Percentiles rank a stretch among this genome's conserved stretches.
Conservation (phyloP, 495 filamentous ascomycete species). For the Penicillium bialowiezense region DNA sequence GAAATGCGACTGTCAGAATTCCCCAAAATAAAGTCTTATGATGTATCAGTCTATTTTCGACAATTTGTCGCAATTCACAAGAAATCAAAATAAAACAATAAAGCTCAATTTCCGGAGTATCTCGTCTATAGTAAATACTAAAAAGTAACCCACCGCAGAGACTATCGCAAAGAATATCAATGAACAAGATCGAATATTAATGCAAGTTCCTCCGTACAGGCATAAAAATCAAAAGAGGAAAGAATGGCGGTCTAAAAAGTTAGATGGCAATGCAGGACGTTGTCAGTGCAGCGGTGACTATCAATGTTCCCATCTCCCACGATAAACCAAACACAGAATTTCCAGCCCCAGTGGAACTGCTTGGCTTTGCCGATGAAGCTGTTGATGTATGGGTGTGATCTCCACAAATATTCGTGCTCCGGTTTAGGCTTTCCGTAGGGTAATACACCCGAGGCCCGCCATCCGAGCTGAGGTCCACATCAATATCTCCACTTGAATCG, state of each 20-base stretch:
- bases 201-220: no score
- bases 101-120: background rate
- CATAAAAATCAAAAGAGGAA: no score
- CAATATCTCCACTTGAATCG: slow-evolving; percentile 13
- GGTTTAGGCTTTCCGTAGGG: slow-evolving; percentile 15
- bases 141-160: background rate
- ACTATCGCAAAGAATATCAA: background rate
- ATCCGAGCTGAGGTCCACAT: slow-evolving; percentile 17
- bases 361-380: slow-evolving; percentile 8
- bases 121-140: slow-evolving; percentile 11
- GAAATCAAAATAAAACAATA: slow-evolving; percentile 1
- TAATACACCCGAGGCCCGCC: slow-evolving; percentile 19
- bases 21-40: background rate
- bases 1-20: background rate
- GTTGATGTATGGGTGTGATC: slow-evolving; percentile 8
- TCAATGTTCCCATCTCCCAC: slow-evolving; percentile 1
- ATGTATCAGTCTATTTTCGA: background rate
- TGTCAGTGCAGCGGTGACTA: slow-evolving; percentile 3
- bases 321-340: slow-evolving; percentile 6
- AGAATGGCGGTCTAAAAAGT: slow-evolving; percentile 1
- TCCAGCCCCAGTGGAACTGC: slow-evolving; percentile 4
- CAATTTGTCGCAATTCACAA: background rate
- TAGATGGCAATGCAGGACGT: background rate
- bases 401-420: slow-evolving; percentile 12
- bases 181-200: no score